Evolutionary conservation across 768 basidiomycete genomes (phyloP).

Genomic region (Cyathus striatus): DNA sequence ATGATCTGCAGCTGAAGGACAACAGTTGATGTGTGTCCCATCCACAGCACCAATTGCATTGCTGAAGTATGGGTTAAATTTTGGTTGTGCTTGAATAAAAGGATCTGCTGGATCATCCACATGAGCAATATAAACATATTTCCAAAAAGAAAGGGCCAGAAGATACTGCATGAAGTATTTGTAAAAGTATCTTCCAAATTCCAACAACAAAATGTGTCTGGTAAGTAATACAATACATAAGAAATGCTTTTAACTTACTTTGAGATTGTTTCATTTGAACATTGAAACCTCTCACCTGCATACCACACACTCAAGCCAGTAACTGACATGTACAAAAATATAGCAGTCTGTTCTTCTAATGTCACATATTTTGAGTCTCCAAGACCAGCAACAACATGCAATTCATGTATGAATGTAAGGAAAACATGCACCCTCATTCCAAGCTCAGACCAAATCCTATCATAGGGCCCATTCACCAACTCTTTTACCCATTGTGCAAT

Average conservation of each 20-base stretch:
- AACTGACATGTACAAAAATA: constrained; percentile 19
- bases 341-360: constrained; percentile 13
- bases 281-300: constrained; percentile 21
- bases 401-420: background rate
- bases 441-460: constrained; percentile 10
- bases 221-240: constrained; percentile 6
- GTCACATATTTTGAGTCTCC: constrained; percentile 2
- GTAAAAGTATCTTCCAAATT: constrained; percentile 22
- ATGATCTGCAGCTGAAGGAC: constrained; percentile 11
- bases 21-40: constrained; percentile 21
- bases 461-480: constrained; percentile 1
- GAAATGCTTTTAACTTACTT: constrained; percentile 7
- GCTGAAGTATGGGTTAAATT: constrained; percentile 25
- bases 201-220: background rate
- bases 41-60: constrained; percentile 27
- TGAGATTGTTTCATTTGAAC: constrained; percentile 11
- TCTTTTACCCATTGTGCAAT: constrained; percentile 3
- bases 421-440: constrained; percentile 11
- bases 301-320: constrained; percentile 13
- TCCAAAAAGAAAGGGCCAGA: constrained; percentile 18
- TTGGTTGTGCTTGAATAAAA: constrained; percentile 16
- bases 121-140: constrained; percentile 15
- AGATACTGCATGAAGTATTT: constrained; percentile 17
- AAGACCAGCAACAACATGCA: background rate
- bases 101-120: constrained; percentile 8